Evolutionary conservation across 2,329 filamentous ascomycete species (phyloP).

Genomic region (Sporothrix humicola): DNA sequence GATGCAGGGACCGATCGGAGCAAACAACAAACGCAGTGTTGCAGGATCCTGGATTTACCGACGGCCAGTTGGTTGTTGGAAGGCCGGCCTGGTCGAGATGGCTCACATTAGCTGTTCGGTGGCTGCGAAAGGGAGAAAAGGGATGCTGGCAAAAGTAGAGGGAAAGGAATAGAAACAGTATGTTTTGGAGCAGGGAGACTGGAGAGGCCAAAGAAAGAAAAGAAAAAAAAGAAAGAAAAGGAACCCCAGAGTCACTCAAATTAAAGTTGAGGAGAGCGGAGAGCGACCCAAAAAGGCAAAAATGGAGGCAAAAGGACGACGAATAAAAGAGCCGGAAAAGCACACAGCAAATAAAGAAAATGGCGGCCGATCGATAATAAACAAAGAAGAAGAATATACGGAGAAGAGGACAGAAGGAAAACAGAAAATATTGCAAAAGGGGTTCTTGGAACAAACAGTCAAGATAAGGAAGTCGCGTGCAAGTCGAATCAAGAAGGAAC

Average conservation of each 20-base stretch:
- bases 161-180: background rate
- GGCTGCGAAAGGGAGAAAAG: background rate
- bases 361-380: background rate
- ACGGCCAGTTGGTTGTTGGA: background rate
- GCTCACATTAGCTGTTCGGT: background rate
- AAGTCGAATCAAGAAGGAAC: background rate
- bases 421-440: background rate
- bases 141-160: background rate
- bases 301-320: constrained; percentile 11
- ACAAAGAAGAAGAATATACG: background rate
- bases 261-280: constrained; percentile 1
- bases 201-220: background rate
- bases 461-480: background rate
- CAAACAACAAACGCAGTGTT: background rate
- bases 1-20: constrained; percentile 12
- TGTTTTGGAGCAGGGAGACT: background rate
- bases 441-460: background rate
- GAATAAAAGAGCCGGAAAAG: constrained; percentile 11
- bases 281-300: constrained; percentile 8
- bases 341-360: background rate
- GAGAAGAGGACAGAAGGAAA: background rate
- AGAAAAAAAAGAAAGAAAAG: background rate
- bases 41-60: background rate
- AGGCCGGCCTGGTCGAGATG: background rate
- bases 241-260: background rate